Conservation (phyloP, 2,329 filamentous ascomycete genomes). For the Camillea tinctor region DNA sequence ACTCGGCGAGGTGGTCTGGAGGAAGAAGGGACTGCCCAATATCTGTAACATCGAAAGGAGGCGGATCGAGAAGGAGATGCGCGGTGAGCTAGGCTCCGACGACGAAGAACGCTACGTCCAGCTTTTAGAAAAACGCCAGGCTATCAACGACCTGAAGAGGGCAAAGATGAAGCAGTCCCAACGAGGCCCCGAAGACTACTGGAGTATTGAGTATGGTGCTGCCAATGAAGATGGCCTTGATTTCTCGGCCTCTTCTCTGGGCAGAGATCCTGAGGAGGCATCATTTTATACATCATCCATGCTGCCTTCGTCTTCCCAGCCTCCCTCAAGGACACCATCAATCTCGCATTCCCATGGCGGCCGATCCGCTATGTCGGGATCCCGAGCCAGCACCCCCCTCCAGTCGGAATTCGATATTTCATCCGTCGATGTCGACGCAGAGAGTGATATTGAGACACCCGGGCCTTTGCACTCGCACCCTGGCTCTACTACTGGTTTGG, state of each 20-base stretch:
- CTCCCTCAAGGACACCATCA: slow-evolving; percentile 40
- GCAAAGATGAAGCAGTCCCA: slow-evolving; percentile 52
- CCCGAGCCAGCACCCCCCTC: slow-evolving; percentile 31
- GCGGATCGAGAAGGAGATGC: slow-evolving; percentile 72
- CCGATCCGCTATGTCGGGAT: slow-evolving; percentile 45
- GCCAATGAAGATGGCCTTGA: slow-evolving; percentile 51
- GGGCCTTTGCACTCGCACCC: slow-evolving; percentile 52
- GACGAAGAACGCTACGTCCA: slow-evolving; percentile 62
- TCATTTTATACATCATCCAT: slow-evolving; percentile 15
- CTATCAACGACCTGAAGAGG: slow-evolving; percentile 56
- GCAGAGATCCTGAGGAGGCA: slow-evolving; percentile 21
- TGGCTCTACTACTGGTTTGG: slow-evolving; percentile 59
- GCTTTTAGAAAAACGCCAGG: slow-evolving; percentile 57
- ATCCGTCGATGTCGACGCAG: slow-evolving; percentile 39
- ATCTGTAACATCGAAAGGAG: slow-evolving; percentile 81
- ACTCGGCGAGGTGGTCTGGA: slow-evolving; percentile 90
- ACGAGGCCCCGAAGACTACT: slow-evolving; percentile 61
- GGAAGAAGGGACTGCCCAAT: slow-evolving; percentile 80
- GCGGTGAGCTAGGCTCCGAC: slow-evolving; percentile 55
- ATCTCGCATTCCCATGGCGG: slow-evolving; percentile 44
- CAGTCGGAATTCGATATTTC: slow-evolving; percentile 36
- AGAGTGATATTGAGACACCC: slow-evolving; percentile 52
- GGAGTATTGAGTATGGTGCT: slow-evolving; percentile 81
- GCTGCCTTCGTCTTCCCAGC: slow-evolving; percentile 20
- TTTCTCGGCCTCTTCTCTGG: slow-evolving; percentile 28